Base-by-base conservation (phyloP, 2,329 filamentous ascomycete species). In the Fusarium duplospermum region DNA sequence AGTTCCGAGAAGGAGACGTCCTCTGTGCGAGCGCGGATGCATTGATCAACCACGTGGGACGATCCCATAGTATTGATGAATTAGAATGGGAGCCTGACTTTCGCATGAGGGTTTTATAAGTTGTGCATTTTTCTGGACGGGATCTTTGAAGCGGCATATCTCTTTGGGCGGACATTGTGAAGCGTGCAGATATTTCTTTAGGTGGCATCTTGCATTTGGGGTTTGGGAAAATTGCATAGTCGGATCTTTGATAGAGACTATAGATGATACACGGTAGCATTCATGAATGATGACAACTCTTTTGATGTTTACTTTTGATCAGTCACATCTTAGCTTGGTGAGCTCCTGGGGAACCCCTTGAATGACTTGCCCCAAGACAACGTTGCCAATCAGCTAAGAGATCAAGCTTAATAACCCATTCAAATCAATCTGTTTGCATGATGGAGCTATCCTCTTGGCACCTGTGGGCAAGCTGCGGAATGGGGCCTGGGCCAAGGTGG, bases 31-130 rank as follows among this genome's bases (percentile, higher is more conserved):
- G 62, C 0, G 74, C 76, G 1, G 76, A 78, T 59, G 68, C 67
- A 0, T 29, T 78, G 3, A 31, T 78, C 4, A 66, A 75, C 20
- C 76, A 78, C n/a, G 56, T 78, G 1, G 76, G 76, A 1, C 61
- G 63, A 18, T 66, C 64, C 8, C 76, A 78, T 35, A 64, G 29
- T 6, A 57, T 77, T 5, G 35, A 52, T 0, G 76, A 78, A n/a
- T 68, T 78, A 52, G 76, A 78, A 54, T 67, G 65, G 13, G 76
- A 78, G 56, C 59, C 63, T 5, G 76, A 78, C 20, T 77, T 78
- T 58, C 62, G 63, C 7, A 59, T 63, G 1, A 62, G 76, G 4
- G 50, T 18, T 54, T 8, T 54, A 11, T 31, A 31, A 50, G 4
- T 2, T 11, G 24, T 50, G 11, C 27, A 54, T 54, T 20, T 52